Evolutionary conservation across 148 eudicot species (phyloP), one percentile per base, ranked within the genome.

Genomic region (Spergularia marina): DNA sequence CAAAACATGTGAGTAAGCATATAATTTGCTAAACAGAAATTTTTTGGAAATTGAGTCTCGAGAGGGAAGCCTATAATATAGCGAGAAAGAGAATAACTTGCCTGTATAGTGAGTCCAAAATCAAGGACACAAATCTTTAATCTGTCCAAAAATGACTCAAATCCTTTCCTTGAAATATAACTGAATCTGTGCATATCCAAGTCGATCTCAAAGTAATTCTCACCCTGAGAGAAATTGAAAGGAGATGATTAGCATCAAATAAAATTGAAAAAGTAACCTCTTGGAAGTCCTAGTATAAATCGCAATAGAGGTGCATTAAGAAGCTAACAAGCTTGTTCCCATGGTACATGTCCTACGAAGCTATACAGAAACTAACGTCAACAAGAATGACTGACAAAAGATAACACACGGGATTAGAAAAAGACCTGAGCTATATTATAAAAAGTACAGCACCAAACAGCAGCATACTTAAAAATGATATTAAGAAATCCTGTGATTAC

Each of bases 91-190:
- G 30, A 70, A 36, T 72, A 39, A 83, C 88, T 85, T 86, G 80
- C 97, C 96, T 95, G 98, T 75, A 92, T 92, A 54, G 98, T 95
- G 75, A 95, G 89, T 36, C 99, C 99, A 53, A 95, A 85, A 80
- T 90, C 96, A 72, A 95, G 82, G 53, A 86, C 79, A 71, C 97
- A 89, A 60, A 74, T 78, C 91, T 90, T 95, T 59, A 95, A 75
- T 83, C 97, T 85, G 53, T 85, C 90, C n/a, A 86, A 65, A 77
- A 95, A 90, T 67, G 92, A 85, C 70, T 89, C 94, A 47, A 91
- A 89, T 12, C 98, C 98, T 82, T 95, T 95, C 82, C 98, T 87
- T 51, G 98, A 92, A 67, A 95, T 89, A 83, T 92, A 95, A 77
- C 97, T 85, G 72, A 95, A 95, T 78, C 97, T 85, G 69, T 92